Evolutionary conservation across 73 alveolate species (phyloP).

Genomic region (Paramecium pentaurelia): DNA sequence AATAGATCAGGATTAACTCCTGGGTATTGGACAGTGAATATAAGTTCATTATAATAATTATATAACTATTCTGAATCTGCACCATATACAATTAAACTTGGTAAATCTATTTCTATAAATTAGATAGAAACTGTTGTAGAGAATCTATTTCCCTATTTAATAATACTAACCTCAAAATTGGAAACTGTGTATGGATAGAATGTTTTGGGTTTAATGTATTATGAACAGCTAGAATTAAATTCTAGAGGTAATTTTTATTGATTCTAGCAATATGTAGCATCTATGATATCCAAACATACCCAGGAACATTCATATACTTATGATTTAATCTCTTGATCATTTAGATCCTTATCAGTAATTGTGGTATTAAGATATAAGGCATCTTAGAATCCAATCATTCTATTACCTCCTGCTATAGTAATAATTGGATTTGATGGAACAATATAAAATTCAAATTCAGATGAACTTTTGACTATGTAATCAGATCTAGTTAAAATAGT

Average conservation of each 20-base stretch:
- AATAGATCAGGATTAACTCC: constrained; percentile 6
- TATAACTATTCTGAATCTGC: not conserved
- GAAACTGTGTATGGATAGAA: not conserved
- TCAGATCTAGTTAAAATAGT: not conserved
- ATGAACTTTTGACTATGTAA: not conserved
- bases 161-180: not conserved
- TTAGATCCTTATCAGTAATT: not conserved
- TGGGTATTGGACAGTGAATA: not conserved
- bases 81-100: not conserved
- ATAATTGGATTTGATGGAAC: not conserved
- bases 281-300: not conserved
- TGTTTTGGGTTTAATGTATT: not conserved
- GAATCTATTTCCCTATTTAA: not conserved
- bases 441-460: not conserved
- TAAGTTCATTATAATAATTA: not conserved
- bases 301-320: not conserved
- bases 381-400: not conserved
- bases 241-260: not conserved
- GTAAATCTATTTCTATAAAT: not conserved
- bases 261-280: not conserved
- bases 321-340: not conserved
- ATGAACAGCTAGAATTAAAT: not conserved
- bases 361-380: not conserved
- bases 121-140: not conserved
- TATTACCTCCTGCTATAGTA: not conserved